Base-by-base conservation (phyloP, 2,329 filamentous ascomycete species). In the Talaromyces amestolkiae region DNA sequence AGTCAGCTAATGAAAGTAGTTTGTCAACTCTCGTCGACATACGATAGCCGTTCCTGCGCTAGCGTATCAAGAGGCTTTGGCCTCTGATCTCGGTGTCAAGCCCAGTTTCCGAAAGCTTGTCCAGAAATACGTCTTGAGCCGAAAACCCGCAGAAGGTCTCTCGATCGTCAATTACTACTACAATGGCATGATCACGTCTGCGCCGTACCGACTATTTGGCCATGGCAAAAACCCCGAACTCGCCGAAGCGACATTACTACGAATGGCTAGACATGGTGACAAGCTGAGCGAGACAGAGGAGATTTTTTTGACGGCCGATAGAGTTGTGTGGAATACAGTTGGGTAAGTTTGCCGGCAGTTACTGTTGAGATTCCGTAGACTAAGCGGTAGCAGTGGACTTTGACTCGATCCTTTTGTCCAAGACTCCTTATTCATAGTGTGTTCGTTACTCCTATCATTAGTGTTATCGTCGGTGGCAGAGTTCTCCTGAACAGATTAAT, bases 151-250 rank as follows among this genome's bases (percentile, higher is more conserved):
- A 69, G 47, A 65, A n/a, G 71, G 74, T 0, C 60, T 75, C 22
- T 68, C 66, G 19, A 68, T 77, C 3, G 66, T 78, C 22, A 70
- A 67, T 11, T 72, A 74, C 2, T 75, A 79, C 37, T 78, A 77
- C 68, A 77, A 78, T 61, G 74, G 76, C 35, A 69, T 78, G 3
- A 73, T 73, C n/a, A 73, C 71, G 17, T 72, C 71, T 9, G 77
- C 76, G 22, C 74, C 77, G 67, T 80, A 76, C 71, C 69, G 77
- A 39, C 64, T 79, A 11, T 73, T 72, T 59, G 78, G 78, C 2
- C 61, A 76, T 8, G 75, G 75, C 7, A 69, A 67, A 0, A 74
- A 71, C 47, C 61, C 70, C 15, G 69, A 71, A 39, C 67, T 78
- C 59, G 77, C 76, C 0, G 63, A 65, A 35, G 76, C 72, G 63